Base-by-base conservation (phyloP, 768 basidiomycete species). In the Lentinus brumalis region DNA sequence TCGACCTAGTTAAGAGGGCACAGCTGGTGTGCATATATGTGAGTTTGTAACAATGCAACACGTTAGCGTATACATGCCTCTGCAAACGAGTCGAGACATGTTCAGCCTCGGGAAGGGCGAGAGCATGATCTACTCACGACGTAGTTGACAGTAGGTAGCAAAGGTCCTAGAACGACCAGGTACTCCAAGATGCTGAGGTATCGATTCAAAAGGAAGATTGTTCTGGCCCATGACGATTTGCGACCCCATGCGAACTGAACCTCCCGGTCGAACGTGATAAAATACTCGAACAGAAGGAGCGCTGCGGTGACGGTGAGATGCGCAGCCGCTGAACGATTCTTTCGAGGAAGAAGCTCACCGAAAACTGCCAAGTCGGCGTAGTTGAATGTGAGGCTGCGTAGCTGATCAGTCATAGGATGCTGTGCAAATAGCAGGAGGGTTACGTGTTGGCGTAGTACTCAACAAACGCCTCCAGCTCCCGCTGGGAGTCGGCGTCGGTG, bases 241-340 rank as follows among this genome's bases (percentile, higher is more conserved):
- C 62, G 54, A 31, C 62, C 26, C 65, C 65, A 66, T 45, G 51
- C 59, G 18, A 56, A 62, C 14, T 53, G 59, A 32, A 63, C 61
- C 40, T 66, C 65, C 18, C 53, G 32, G 14, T 63, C 58, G 32
- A 66, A 32, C 10, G 65, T 66, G 12, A 61, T 53, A 26, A 56
- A 2, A 31, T 60, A 52, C 8, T 66, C 65, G 53, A 54, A 66
- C 6, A 60, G 32, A 52, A 63, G 5, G 31, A 63, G 5, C 3
- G 51, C 65, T 66, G 35, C 35, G 12, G 5, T 3, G 10, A 29
- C 41, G 39, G 29, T 26, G 18, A 30, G 42, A 4, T 14, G 53
- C 15, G 29, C 21, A n/a, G 41, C 12, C n/a, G 5, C 38, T 9
- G n/a, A 31, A 1, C 10, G 10, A n/a, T 11, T 8, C 21, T 6